Conservation (phyloP, 306 rosid genomes). For the Malus orientalis region DNA sequence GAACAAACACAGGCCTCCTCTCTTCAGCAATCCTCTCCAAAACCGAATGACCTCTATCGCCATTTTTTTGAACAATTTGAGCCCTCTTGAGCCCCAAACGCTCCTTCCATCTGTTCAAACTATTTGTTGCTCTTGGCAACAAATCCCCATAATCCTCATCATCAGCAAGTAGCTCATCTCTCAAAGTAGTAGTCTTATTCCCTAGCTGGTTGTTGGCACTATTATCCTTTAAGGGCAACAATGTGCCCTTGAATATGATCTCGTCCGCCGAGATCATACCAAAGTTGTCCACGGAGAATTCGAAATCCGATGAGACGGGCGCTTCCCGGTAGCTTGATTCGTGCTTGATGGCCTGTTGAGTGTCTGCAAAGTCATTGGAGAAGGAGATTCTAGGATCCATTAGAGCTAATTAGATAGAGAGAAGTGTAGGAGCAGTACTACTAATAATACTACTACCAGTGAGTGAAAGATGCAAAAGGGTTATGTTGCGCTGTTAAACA, state of each 20-base stretch:
- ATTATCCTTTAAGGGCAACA: conserved; percentile 61
- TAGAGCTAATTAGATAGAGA: background rate
- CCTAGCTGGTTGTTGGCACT: conserved; percentile 20
- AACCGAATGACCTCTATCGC: conserved; percentile 37
- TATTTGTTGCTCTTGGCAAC: conserved; percentile 49
- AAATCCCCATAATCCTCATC: conserved; percentile 17
- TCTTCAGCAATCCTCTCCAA: conserved; percentile 52
- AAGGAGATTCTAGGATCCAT: conserved; percentile 98
- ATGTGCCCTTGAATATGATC: conserved; percentile 61
- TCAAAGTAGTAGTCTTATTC: conserved; percentile 60
- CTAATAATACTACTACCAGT: background rate
- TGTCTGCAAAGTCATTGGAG: conserved; percentile 81
- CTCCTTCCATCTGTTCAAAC: conserved; percentile 66
- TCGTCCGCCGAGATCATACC: conserved; percentile 81
- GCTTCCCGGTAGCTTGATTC: conserved; percentile 75
- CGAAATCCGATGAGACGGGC: conserved; percentile 90
- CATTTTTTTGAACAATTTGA: conserved; percentile 35
- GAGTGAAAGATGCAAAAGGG: background rate
- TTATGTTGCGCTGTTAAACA: conserved; percentile 35
- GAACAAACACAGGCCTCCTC: conserved; percentile 34
- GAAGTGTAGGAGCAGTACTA: background rate
- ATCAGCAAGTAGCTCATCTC: conserved; percentile 58
- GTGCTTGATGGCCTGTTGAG: conserved; percentile 48
- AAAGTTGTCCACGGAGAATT: conserved; percentile 68
- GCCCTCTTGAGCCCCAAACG: conserved; percentile 53